Conservation (phyloP, 31 red algal genomes). For the Bonnemaisonia californica region DNA sequence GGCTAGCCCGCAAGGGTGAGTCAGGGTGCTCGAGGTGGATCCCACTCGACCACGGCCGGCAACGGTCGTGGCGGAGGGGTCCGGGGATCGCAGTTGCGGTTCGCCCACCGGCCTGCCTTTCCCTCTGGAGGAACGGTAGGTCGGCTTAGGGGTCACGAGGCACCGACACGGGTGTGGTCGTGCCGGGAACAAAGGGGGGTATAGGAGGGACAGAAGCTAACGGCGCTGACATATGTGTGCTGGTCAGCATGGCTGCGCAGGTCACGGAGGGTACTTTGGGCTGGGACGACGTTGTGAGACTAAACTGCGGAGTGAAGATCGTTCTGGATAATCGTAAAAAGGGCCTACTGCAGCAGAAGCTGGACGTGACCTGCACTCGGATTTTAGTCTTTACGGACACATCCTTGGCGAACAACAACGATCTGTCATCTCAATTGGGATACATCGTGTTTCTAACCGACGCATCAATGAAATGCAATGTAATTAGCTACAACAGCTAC, state of each 20-base stretch:
- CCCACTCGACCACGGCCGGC: too few relatives aligned
- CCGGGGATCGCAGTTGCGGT: too few relatives aligned
- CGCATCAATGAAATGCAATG: background rate
- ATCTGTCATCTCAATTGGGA: constrained; percentile 38
- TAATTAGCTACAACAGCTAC: constrained; percentile 25
- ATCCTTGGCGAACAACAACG: constrained; percentile 38
- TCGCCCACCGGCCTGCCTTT: too few relatives aligned
- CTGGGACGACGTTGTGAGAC: background rate
- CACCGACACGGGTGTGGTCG: too few relatives aligned
- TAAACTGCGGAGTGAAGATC: background rate
- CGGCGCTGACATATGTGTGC: constrained; percentile 3
- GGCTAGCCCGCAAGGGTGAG: too few relatives aligned
- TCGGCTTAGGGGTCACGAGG: too few relatives aligned
- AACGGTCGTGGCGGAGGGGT: too few relatives aligned
- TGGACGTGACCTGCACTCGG: background rate
- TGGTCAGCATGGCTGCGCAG: constrained; percentile 10
- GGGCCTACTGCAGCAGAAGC: background rate
- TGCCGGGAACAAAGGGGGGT: too few relatives aligned
- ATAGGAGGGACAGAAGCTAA: too few relatives aligned
- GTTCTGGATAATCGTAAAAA: background rate
- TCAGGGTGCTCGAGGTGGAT: too few relatives aligned
- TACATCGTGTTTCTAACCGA: constrained; percentile 49
- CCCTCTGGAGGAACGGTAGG: too few relatives aligned
- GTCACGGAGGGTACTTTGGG: constrained; percentile 9
- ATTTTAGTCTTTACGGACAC: constrained; percentile 38